Percentiles rank a stretch among this genome's conserved stretches.
These are phyloP conservation scores for Fomitopsis schrenkii DNA, from an alignment of 1,284 basidiomycete genomes.

Conservation along the genomic window DNA sequence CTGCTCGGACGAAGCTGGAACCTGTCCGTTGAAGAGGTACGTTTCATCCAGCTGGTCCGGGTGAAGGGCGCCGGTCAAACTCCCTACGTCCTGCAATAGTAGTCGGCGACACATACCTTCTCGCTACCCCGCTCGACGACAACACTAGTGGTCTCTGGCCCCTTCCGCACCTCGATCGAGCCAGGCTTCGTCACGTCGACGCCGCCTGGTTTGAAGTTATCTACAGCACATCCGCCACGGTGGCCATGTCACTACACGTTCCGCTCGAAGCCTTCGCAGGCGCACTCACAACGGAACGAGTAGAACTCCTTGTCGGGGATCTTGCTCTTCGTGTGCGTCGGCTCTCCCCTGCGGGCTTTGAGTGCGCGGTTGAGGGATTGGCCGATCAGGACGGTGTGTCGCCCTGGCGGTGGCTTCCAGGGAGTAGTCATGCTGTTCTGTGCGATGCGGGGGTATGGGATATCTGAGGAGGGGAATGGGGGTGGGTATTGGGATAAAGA, in stretches of 20 bases:
- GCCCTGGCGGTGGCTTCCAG: slow-evolving; percentile 55
- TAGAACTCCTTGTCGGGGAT: slow-evolving; percentile 63
- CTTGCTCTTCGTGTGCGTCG: slow-evolving; percentile 32
- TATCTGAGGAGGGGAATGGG: neutral
- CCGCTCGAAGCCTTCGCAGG: neutral
- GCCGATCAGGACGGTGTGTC: slow-evolving; percentile 52
- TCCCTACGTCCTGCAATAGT: neutral
- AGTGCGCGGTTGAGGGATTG: slow-evolving; percentile 52
- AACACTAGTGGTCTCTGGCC: slow-evolving; percentile 45
- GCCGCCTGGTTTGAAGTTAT: slow-evolving; percentile 70
- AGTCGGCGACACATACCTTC: slow-evolving; percentile 38
- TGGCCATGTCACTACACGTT: neutral
- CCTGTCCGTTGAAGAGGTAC: slow-evolving; percentile 54
- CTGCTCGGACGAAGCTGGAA: slow-evolving; percentile 54
- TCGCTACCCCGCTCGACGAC: slow-evolving; percentile 59
- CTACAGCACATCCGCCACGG: slow-evolving; percentile 30
- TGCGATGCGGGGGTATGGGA: neutral
- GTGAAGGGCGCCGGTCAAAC: neutral
- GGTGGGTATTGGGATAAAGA: neutral
- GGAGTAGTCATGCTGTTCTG: slow-evolving; percentile 9
- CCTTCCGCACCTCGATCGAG: slow-evolving; percentile 52
- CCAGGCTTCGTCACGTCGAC: slow-evolving; percentile 63
- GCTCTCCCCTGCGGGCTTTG: slow-evolving; percentile 52
- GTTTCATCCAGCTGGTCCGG: slow-evolving; percentile 39
- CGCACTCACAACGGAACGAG: slow-evolving; percentile 61